Evolutionary conservation across 495 filamentous ascomycete genomes (phyloP).

Genomic region (Oleoguttula mirabilis): DNA sequence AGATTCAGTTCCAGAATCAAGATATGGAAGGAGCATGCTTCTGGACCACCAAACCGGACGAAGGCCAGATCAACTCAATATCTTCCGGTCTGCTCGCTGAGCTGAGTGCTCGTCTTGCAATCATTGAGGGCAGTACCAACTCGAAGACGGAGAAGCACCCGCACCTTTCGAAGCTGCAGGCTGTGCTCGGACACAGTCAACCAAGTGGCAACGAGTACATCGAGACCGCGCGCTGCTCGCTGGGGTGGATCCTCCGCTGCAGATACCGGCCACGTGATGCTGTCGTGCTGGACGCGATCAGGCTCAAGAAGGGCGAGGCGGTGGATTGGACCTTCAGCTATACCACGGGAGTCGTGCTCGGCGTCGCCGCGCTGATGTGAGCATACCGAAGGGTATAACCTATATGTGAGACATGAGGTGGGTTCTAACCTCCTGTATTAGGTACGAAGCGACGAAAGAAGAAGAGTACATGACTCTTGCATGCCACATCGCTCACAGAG

Average conservation of each 20-base stretch:
- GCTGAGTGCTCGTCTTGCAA: conserved; percentile 10
- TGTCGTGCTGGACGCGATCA: conserved; percentile 13
- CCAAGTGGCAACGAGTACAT: conserved; percentile 2
- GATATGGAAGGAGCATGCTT: conserved; percentile 17
- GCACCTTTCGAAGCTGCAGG: conserved; percentile 2
- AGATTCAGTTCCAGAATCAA: conserved; percentile 1
- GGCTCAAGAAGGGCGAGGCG: conserved; percentile 1
- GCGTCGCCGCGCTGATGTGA: conserved; percentile 7
- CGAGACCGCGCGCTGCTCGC: conserved; percentile 9
- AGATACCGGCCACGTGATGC: conserved; percentile 12
- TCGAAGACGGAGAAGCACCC: conserved; percentile 1
- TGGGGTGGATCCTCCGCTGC: conserved; percentile 20
- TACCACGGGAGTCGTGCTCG: conserved; percentile 14
- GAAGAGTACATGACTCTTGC: conserved; percentile 15
- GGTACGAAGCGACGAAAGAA: conserved; percentile 13
- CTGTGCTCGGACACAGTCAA: not conserved
- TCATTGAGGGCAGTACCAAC: not conserved
- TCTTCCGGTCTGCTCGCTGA: conserved; percentile 15
- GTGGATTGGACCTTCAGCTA: conserved; percentile 19
- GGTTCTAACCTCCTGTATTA: no score
- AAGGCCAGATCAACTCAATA: conserved; percentile 13
- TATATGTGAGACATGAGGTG: no score
- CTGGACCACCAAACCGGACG: conserved; percentile 12
- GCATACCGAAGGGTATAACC: no score
- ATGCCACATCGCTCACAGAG: conserved; percentile 16